These are phyloP conservation scores for Taphrina betulina DNA, from an alignment of 1,139 yeast genomes.

Conservation along the genomic window DNA sequence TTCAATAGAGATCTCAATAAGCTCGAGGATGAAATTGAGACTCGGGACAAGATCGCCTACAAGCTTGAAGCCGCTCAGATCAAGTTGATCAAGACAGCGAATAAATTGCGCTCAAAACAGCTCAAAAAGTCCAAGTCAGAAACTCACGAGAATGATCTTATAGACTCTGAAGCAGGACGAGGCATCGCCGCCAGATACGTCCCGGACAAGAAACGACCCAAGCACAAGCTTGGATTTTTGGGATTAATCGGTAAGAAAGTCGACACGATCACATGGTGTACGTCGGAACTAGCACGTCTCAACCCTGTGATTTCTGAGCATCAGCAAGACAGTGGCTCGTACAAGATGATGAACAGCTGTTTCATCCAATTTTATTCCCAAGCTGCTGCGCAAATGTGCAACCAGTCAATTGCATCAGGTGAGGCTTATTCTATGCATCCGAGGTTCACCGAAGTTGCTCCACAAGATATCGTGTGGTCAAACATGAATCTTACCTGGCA, in stretches of 20 bases:
- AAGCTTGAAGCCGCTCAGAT: slow-evolving; percentile 71
- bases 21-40: slow-evolving; percentile 57
- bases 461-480: slow-evolving; percentile 81
- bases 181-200: slow-evolving; percentile 49
- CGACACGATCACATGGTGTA: slow-evolving; percentile 72
- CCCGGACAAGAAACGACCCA: slow-evolving; percentile 74
- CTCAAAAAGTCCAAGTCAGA: slow-evolving; percentile 50
- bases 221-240: slow-evolving; percentile 53
- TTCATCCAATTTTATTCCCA: slow-evolving; percentile 85
- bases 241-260: slow-evolving; percentile 78
- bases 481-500: slow-evolving; percentile 83
- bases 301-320: slow-evolving; percentile 62
- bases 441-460: slow-evolving; percentile 66
- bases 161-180: slow-evolving; percentile 34
- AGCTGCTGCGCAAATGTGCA: slow-evolving; percentile 85
- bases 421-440: slow-evolving; percentile 63
- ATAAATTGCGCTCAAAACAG: slow-evolving; percentile 62
- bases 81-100: slow-evolving; percentile 58
- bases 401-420: slow-evolving; percentile 69
- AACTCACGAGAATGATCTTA: slow-evolving; percentile 47
- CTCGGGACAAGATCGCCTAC: slow-evolving; percentile 61
- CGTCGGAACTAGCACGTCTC: slow-evolving; percentile 64
- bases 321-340: slow-evolving; percentile 54
- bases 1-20: slow-evolving; percentile 67
- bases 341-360: slow-evolving; percentile 57